These are phyloP conservation scores for Thalassiosira oceanica DNA, from an alignment of 352 stramenopile genomes.

Conservation along the genomic window DNA sequence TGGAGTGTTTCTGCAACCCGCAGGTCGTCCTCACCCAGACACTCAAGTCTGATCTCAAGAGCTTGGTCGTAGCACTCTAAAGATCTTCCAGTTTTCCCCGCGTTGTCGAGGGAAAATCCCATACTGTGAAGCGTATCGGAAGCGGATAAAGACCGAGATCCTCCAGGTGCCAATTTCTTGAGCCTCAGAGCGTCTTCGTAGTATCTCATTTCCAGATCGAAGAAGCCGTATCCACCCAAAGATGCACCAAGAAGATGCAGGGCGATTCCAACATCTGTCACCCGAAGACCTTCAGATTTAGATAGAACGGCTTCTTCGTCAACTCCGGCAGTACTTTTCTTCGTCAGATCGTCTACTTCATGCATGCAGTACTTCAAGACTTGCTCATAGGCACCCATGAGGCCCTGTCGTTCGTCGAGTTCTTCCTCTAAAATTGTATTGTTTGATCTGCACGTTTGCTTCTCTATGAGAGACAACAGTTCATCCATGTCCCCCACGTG, in stretches of 20 bases:
- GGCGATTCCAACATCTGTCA: constrained; percentile 46
- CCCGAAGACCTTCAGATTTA: constrained; percentile 29
- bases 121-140: constrained; percentile 58
- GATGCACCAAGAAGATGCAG: constrained; percentile 58
- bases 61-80: constrained; percentile 57
- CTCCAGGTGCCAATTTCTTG: constrained; percentile 36
- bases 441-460: constrained; percentile 7
- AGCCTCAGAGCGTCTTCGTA: constrained; percentile 52
- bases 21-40: constrained; percentile 48
- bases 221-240: constrained; percentile 54
- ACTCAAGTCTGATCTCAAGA: constrained; percentile 39
- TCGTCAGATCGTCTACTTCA: constrained; percentile 36
- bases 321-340: constrained; percentile 12
- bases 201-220: constrained; percentile 59
- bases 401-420: constrained; percentile 43
- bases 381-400: constrained; percentile 46
- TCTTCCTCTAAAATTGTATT: constrained; percentile 9
- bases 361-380: constrained; percentile 51
- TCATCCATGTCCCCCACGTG: constrained; percentile 56
- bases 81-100: constrained; percentile 44
- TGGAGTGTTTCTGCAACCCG: constrained; percentile 56
- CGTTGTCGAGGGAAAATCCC: constrained; percentile 61
- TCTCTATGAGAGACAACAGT: constrained; percentile 45
- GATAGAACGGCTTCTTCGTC: constrained; percentile 29
- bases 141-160: constrained; percentile 27